Conservation (phyloP, 139 green algal genomes). For the Haematococcus lacustris region DNA sequence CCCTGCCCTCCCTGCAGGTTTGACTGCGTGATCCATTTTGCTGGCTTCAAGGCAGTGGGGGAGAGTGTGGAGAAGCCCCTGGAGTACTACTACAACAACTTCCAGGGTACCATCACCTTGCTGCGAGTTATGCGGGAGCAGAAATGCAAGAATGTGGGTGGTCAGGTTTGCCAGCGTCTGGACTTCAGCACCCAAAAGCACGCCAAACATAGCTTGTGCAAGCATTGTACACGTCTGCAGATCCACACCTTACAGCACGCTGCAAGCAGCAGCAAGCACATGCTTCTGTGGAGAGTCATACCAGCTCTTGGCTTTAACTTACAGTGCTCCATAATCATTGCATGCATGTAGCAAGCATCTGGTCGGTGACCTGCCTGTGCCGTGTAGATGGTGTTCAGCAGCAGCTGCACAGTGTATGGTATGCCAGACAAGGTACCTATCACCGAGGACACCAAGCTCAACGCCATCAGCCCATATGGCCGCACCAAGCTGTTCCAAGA, state of each 20-base stretch:
- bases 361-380: no score
- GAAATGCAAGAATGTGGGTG: slow-evolving; percentile 52
- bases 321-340: no score
- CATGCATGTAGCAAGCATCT: no score
- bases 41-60: slow-evolving; percentile 89
- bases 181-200: no score
- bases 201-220: no score
- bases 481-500: slow-evolving; percentile 94
- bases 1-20: slow-evolving; percentile 37
- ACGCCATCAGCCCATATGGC: slow-evolving; percentile 86
- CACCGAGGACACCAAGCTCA: slow-evolving; percentile 74
- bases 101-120: slow-evolving; percentile 80
- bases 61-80: slow-evolving; percentile 85
- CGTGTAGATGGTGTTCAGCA: slow-evolving; percentile 85
- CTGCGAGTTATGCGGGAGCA: slow-evolving; percentile 67
- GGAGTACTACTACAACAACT: slow-evolving; percentile 98
- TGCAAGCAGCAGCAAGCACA: no score
- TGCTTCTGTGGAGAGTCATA: no score
- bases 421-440: slow-evolving; percentile 84
- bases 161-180: no score
- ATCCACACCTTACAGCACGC: no score
- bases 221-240: no score
- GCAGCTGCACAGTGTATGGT: slow-evolving; percentile 94
- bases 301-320: no score
- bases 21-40: slow-evolving; percentile 92